phyloP scores from a whole-genome alignment of 768 basidiomycete species.

The Tulasnella sp. region DNA sequence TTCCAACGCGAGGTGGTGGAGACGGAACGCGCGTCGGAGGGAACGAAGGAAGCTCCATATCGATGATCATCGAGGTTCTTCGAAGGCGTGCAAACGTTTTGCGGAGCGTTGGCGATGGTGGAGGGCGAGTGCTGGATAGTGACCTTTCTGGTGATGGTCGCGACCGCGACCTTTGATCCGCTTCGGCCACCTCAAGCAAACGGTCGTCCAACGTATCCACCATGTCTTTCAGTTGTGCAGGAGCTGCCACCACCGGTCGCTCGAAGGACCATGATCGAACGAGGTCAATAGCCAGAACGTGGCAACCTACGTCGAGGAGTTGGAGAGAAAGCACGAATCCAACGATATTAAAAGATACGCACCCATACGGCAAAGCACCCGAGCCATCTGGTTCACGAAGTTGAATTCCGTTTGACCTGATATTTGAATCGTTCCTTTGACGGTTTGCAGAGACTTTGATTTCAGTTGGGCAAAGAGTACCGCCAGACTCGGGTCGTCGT shows the following conservation, averaged over 20 bases:
- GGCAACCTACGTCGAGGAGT: conserved; percentile 76
- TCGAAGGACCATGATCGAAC: conserved; percentile 88
- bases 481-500: conserved; percentile 89
- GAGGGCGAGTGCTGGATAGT: background rate
- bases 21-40: conserved; percentile 48
- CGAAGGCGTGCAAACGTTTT: conserved; percentile 23
- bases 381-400: conserved; percentile 88
- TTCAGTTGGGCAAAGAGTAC: conserved; percentile 83
- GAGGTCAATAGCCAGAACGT: conserved; percentile 80
- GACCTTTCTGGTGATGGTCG: background rate
- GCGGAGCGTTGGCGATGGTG: conserved; percentile 10
- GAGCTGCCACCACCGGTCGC: conserved; percentile 39
- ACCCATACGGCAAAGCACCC: conserved; percentile 95
- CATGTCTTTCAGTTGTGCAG: conserved; percentile 16
- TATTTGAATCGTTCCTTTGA: conserved; percentile 85
- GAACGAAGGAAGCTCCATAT: conserved; percentile 66
- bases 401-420: conserved; percentile 83
- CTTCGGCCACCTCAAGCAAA: conserved; percentile 20
- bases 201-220: conserved; percentile 23
- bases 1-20: conserved; percentile 23
- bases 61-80: conserved; percentile 70
- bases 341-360: conserved; percentile 19
- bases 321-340: background rate
- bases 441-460: conserved; percentile 83
- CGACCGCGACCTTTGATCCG: background rate